Conservation (phyloP, 345 rosid genomes). For the Noccaea bulbosa region DNA sequence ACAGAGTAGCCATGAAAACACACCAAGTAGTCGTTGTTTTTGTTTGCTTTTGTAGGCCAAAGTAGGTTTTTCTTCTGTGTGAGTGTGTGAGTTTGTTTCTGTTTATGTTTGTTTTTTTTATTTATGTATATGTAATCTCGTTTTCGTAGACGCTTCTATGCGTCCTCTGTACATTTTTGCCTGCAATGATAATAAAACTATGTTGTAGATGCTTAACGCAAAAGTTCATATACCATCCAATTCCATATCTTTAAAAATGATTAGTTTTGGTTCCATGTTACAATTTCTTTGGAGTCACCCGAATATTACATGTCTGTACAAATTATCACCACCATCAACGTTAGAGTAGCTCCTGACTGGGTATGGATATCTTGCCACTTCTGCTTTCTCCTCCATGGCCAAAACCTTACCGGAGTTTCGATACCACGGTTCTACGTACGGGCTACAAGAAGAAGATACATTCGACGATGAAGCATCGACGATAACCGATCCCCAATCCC, state of each 20-base stretch:
- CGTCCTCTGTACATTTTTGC: slow-evolving; percentile 35
- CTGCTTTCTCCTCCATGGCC: slow-evolving; percentile 44
- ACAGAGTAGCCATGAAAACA: slow-evolving; percentile 13
- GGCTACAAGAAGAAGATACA: slow-evolving; percentile 32
- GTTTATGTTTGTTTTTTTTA: neutral
- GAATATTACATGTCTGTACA: slow-evolving; percentile 70
- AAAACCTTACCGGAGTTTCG: slow-evolving; percentile 59
- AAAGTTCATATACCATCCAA: no score
- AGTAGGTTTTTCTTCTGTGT: slow-evolving; percentile 13
- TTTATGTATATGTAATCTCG: neutral
- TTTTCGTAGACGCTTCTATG: slow-evolving; percentile 12
- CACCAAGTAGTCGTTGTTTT: slow-evolving; percentile 19
- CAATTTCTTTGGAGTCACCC: slow-evolving; percentile 38
- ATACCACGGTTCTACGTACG: slow-evolving; percentile 71
- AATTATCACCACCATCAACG: slow-evolving; percentile 72
- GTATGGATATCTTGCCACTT: slow-evolving; percentile 54
- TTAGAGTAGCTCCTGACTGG: slow-evolving; percentile 53
- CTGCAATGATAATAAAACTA: slow-evolving; percentile 25
- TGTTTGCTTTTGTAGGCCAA: slow-evolving; percentile 26
- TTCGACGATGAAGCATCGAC: slow-evolving; percentile 48
- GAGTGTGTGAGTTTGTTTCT: slow-evolving; percentile 18
- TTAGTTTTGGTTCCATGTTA: slow-evolving; percentile 9
- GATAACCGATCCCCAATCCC: slow-evolving; percentile 83
- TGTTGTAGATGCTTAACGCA: slow-evolving; percentile 16
- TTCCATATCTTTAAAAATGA: no score